These are phyloP conservation scores for Tulasnella sp. DNA, from an alignment of 768 basidiomycete genomes.

Conservation along the genomic window DNA sequence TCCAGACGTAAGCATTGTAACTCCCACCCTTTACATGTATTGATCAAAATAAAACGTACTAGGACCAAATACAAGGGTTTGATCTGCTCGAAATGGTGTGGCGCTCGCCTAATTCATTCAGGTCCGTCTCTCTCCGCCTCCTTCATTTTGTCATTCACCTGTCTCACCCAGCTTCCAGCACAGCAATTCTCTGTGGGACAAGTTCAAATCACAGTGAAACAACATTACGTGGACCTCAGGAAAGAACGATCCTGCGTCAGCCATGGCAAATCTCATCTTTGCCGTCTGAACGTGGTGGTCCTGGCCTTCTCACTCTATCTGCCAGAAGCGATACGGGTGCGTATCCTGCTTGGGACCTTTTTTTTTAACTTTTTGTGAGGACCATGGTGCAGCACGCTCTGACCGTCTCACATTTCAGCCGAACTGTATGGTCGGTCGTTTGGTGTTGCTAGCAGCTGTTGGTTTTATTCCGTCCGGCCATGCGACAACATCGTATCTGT, in stretches of 20 bases:
- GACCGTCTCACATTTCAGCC: neutral
- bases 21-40: neutral
- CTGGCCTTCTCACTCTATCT: neutral
- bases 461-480: neutral
- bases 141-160: neutral
- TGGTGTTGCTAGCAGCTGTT: neutral
- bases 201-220: neutral
- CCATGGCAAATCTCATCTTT: neutral
- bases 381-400: neutral
- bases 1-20: neutral
- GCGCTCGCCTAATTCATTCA: neutral
- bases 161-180: neutral
- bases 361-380: no score
- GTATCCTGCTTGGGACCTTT: neutral
- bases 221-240: neutral
- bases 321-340: neutral
- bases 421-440: neutral
- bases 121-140: neutral
- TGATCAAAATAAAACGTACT: neutral
- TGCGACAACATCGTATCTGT: neutral
- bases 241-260: neutral
- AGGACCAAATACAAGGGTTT: neutral
- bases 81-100: neutral
- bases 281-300: neutral
- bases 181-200: neutral